Conservation (phyloP, 441 rosid species). For the Populus hybrid region DNA sequence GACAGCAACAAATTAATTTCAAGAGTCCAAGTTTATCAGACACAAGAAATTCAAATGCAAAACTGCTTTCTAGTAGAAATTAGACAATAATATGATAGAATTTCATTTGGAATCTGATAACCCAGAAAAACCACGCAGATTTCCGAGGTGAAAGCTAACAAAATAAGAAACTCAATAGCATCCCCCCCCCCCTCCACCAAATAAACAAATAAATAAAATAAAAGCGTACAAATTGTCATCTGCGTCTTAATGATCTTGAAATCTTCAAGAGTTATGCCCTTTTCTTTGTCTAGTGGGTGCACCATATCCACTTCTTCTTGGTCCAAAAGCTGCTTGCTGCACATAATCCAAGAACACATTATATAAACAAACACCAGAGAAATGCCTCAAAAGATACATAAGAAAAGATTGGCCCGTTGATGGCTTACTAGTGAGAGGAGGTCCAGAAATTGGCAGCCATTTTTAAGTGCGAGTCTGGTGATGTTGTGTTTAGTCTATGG, state of each 20-base stretch:
- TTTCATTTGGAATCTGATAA: too few relatives aligned
- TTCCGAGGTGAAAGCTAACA: neutral
- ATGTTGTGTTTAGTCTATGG: neutral
- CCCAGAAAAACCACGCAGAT: neutral
- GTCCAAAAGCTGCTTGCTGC: conserved; percentile 75
- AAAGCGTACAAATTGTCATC: conserved; percentile 60
- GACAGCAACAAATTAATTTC: too few relatives aligned
- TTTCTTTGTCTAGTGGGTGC: conserved; percentile 62
- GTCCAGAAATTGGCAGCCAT: neutral
- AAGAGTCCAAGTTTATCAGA: too few relatives aligned
- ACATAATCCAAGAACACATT: neutral
- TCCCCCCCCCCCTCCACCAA: too few relatives aligned
- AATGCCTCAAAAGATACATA: neutral
- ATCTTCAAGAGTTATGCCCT: conserved; percentile 69
- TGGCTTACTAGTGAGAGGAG: neutral
- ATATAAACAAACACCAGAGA: neutral
- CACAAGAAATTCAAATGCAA: too few relatives aligned
- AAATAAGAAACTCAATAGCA: neutral
- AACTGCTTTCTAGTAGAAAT: too few relatives aligned
- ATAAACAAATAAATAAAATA: neutral
- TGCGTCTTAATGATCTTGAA: conserved; percentile 82
- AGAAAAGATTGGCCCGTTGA: neutral
- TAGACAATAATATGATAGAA: too few relatives aligned
- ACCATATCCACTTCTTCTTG: conserved; percentile 75
- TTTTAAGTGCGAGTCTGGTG: neutral